Conservation (phyloP, 2,329 filamentous ascomycete genomes). For the Clonostachys rosea region DNA sequence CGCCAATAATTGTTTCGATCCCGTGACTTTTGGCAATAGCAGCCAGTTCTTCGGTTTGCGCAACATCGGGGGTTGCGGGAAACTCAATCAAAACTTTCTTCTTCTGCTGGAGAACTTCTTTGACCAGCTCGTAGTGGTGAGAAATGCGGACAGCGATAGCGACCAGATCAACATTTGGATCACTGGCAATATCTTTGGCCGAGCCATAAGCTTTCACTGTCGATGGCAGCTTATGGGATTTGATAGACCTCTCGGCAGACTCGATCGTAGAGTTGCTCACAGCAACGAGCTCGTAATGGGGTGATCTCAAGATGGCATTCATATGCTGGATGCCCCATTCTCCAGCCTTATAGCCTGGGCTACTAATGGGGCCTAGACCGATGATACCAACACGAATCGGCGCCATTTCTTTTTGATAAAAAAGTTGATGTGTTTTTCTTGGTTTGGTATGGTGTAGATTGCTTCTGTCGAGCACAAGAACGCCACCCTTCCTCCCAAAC, state of each 20-base stretch:
- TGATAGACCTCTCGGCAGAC: constrained; percentile 32
- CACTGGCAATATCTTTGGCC: constrained; percentile 33
- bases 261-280: constrained; percentile 39
- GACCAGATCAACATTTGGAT: constrained; percentile 43
- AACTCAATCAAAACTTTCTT: constrained; percentile 49
- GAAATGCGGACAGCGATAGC: constrained; percentile 44
- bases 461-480: too few relatives aligned
- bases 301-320: too few relatives aligned
- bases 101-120: constrained; percentile 36
- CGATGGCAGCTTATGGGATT: constrained; percentile 27
- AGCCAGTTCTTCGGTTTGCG: constrained; percentile 28
- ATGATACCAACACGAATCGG: too few relatives aligned
- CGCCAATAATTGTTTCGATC: constrained; percentile 31
- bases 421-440: too few relatives aligned
- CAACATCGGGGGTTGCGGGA: constrained; percentile 36
- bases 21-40: constrained; percentile 19
- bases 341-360: too few relatives aligned
- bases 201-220: constrained; percentile 35
- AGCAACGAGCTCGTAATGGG: constrained; percentile 33
- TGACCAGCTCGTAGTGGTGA: constrained; percentile 32
- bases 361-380: too few relatives aligned
- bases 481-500: too few relatives aligned
- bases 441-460: too few relatives aligned
- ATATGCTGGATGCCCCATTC: too few relatives aligned
- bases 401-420: too few relatives aligned